phyloP scores from a whole-genome alignment of 768 basidiomycete species.

The Mycena vulgaris region DNA sequence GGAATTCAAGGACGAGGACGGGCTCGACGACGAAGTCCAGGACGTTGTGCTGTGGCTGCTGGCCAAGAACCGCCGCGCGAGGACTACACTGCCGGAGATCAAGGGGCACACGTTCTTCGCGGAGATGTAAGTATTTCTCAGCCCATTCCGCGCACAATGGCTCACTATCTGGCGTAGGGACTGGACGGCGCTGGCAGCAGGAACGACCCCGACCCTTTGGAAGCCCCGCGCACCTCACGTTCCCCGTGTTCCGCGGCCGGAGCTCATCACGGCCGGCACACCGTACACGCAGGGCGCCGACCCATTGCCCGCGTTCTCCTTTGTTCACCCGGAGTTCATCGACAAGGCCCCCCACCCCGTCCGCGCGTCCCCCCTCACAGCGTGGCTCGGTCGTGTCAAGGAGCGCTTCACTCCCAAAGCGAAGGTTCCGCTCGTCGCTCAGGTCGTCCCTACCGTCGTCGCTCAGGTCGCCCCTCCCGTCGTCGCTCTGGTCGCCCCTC shows the following conservation, averaged over 20 bases:
- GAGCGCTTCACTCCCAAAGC: no score
- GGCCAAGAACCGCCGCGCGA: background rate
- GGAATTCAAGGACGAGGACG: background rate
- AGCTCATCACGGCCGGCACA: no score
- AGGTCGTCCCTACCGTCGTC: no score
- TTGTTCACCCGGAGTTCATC: no score
- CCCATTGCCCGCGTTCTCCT: no score
- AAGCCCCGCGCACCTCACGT: background rate
- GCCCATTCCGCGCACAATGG: background rate
- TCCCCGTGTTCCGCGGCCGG: background rate
- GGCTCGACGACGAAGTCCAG: background rate
- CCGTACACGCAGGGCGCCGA: no score
- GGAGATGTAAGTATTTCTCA: background rate
- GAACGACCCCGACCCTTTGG: background rate
- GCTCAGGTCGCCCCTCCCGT: no score
- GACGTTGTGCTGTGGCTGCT: background rate
- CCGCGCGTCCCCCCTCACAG: no score
- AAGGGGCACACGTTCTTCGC: background rate
- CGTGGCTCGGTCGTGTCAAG: no score
- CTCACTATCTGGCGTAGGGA: background rate
- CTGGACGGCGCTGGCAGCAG: background rate
- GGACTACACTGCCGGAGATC: background rate
- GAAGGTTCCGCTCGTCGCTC: no score
- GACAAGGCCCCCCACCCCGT: no score
- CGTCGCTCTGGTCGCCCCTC: no score